Evolutionary conservation across 805 yeast genomes (phyloP).

Genomic region (Barnettozyma siamensis): DNA sequence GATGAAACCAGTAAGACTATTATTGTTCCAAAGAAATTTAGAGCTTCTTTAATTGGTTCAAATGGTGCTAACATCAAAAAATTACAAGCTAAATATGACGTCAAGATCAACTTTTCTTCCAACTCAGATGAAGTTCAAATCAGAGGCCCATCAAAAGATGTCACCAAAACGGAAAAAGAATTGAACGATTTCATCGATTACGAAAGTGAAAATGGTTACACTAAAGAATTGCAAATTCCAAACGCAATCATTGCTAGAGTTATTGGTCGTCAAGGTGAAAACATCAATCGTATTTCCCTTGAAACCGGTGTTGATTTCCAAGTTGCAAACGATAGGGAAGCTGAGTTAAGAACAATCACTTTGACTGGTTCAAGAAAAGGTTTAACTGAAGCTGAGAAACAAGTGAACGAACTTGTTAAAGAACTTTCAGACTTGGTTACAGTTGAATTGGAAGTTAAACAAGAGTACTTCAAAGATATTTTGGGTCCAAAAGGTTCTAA

Average conservation of each 20-base stretch:
- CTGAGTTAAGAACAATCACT: conserved; percentile 55
- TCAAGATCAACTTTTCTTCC: conserved; percentile 70
- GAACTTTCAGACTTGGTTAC: conserved; percentile 59
- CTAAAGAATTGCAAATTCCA: conserved; percentile 61
- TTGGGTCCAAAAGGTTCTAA: conserved; percentile 76
- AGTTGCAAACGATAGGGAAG: conserved; percentile 39
- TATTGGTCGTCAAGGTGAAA: conserved; percentile 86
- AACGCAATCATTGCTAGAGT: conserved; percentile 71
- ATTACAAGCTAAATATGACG: conserved; percentile 82
- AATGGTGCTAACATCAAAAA: conserved; percentile 77
- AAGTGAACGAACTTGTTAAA: conserved; percentile 56
- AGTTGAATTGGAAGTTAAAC: conserved; percentile 58
- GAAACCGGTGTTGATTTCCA: conserved; percentile 41
- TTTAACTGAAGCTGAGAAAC: conserved; percentile 63
- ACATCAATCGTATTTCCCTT: conserved; percentile 73
- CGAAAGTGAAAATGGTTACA: conserved; percentile 81
- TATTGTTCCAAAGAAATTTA: conserved; percentile 70
- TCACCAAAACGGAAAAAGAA: conserved; percentile 76
- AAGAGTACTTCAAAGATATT: conserved; percentile 66
- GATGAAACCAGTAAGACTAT: conserved; percentile 69
- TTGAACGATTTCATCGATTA: conserved; percentile 75
- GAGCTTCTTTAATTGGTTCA: conserved; percentile 77
- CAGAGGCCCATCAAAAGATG: conserved; percentile 90
- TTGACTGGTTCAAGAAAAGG: conserved; percentile 75
- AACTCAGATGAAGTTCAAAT: conserved; percentile 56